A percentile compares a stretch with the other conserved stretches of the same genome.
These are phyloP conservation scores for Gnomoniopsis smithogilvyi DNA, from an alignment of 2,329 filamentous ascomycete genomes.

Conservation along the genomic window DNA sequence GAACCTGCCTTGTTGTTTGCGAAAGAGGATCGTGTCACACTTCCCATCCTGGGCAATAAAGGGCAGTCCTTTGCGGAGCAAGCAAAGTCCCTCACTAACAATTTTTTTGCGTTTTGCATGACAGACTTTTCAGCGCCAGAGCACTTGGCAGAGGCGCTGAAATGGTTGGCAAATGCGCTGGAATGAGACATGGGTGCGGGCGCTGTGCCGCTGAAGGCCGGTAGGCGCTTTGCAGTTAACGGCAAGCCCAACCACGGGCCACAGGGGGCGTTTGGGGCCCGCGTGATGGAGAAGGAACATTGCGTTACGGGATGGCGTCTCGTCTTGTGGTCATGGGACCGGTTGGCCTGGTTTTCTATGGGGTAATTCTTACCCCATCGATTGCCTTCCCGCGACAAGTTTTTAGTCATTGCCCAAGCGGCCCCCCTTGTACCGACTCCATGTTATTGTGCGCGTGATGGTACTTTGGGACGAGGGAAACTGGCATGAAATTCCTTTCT, in stretches of 20 bases:
- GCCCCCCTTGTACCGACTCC: constrained; percentile 1
- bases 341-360: constrained; percentile 21
- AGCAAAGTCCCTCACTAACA: neutral
- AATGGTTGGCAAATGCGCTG: neutral
- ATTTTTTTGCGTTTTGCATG: neutral
- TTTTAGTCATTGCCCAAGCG: constrained; percentile 15
- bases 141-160: constrained; percentile 1
- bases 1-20: neutral
- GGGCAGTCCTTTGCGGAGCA: neutral
- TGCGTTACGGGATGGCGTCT: constrained; percentile 25
- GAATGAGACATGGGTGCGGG: neutral
- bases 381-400: constrained; percentile 18
- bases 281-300: constrained; percentile 21
- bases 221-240: constrained; percentile 20
- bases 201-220: constrained; percentile 7
- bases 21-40: neutral
- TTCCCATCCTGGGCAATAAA: neutral
- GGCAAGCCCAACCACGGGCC: constrained; percentile 7
- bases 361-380: constrained; percentile 29
- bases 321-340: constrained; percentile 21
- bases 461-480: neutral
- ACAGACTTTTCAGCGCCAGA: neutral
- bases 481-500: constrained; percentile 1
- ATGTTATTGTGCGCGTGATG: neutral
- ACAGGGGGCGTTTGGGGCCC: constrained; percentile 1